Conservation (phyloP, 2,329 filamentous ascomycete genomes). For the Diaporthe vexans region DNA sequence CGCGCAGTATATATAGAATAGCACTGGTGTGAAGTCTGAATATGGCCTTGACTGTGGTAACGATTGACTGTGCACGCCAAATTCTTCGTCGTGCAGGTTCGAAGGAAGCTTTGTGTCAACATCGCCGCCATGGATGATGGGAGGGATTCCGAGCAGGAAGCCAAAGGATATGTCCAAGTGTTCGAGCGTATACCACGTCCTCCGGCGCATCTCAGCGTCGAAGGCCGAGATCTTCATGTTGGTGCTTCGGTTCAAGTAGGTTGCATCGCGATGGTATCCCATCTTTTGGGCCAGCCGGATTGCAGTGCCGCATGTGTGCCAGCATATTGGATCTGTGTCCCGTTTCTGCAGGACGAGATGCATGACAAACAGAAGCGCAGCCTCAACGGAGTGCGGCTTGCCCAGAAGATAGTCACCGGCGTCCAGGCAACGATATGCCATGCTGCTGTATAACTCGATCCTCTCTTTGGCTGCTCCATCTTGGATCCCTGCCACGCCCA, state of each 20-base stretch:
- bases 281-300: constrained; percentile 65
- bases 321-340: constrained; percentile 58
- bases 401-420: constrained; percentile 63
- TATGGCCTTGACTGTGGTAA: constrained; percentile 57
- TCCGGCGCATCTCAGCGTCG: constrained; percentile 65
- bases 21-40: constrained; percentile 58
- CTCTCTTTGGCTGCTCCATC: constrained; percentile 44
- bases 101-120: constrained; percentile 61
- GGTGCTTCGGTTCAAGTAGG: constrained; percentile 53
- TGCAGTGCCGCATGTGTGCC: constrained; percentile 62
- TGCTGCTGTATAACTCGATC: constrained; percentile 50
- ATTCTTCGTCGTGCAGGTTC: constrained; percentile 65
- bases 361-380: constrained; percentile 61
- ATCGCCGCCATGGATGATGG: constrained; percentile 61
- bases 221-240: constrained; percentile 56
- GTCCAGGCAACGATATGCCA: constrained; percentile 62
- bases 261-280: constrained; percentile 65
- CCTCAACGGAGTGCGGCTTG: constrained; percentile 62
- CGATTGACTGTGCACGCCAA: constrained; percentile 59
- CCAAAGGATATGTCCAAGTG: constrained; percentile 38
- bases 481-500: constrained; percentile 41
- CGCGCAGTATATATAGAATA: constrained; percentile 60
- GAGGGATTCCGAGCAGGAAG: constrained; percentile 52
- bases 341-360: constrained; percentile 57
- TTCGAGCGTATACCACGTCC: constrained; percentile 59